A percentile compares a stretch with the other conserved stretches of the same genome.
Conservation (phyloP, 768 basidiomycete genomes). For the Mycena kentingensis region DNA sequence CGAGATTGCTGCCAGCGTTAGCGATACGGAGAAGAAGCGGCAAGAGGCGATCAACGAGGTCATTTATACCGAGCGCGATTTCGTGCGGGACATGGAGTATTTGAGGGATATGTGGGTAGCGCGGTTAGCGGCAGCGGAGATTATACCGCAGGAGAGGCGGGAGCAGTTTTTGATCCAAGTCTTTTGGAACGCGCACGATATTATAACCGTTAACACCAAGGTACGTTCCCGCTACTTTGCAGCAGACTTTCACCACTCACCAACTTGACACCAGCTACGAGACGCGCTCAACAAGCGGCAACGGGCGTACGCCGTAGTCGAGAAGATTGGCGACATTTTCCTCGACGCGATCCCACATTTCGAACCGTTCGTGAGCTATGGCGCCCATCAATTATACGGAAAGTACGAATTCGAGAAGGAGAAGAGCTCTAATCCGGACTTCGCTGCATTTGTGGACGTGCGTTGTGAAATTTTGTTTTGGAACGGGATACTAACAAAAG, state of each 20-base stretch:
- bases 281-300: slow-evolving; percentile 95
- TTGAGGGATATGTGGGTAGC: slow-evolving; percentile 96
- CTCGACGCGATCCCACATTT: slow-evolving; percentile 86
- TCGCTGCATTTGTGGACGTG: slow-evolving; percentile 95
- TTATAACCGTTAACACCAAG: slow-evolving; percentile 82
- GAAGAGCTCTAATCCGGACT: slow-evolving; percentile 88
- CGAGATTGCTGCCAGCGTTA: slow-evolving; percentile 90
- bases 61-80: slow-evolving; percentile 91
- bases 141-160: slow-evolving; percentile 75
- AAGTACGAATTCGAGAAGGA: slow-evolving; percentile 99
- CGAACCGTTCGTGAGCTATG: slow-evolving; percentile 91
- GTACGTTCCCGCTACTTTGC: slow-evolving; percentile 1
- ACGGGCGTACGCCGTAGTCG: slow-evolving; percentile 92
- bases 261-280: slow-evolving; percentile 54
- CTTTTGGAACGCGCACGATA: slow-evolving; percentile 97
- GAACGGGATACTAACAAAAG: neutral
- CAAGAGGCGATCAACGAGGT: slow-evolving; percentile 99
- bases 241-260: neutral
- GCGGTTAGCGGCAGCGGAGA: slow-evolving; percentile 71
- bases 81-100: slow-evolving; percentile 97
- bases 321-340: slow-evolving; percentile 88
- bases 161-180: slow-evolving; percentile 90
- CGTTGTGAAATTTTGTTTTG: slow-evolving; percentile 29
- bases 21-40: slow-evolving; percentile 89
- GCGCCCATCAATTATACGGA: slow-evolving; percentile 94